Conservation (phyloP, 2,329 filamentous ascomycete species). For the Aspergillus persii region DNA sequence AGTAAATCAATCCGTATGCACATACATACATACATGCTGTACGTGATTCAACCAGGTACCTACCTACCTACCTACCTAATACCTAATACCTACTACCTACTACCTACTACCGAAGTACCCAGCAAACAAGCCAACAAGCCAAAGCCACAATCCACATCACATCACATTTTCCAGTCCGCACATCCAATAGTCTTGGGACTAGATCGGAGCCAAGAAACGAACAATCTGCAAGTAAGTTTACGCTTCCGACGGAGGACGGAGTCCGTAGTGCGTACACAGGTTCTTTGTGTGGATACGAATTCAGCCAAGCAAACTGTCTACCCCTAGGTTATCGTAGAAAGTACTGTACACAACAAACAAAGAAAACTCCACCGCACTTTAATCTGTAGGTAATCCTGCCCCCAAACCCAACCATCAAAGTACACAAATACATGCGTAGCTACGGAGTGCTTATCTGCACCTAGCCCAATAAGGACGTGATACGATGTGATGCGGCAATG, state of each 20-base stretch:
- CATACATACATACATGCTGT: background rate
- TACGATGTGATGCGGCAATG: constrained; percentile 11
- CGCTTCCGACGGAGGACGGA: background rate
- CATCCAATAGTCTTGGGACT: background rate
- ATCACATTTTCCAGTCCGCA: background rate
- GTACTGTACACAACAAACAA: no score
- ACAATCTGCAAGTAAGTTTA: background rate
- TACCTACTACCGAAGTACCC: background rate
- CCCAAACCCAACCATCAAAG: background rate
- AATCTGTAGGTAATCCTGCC: no score
- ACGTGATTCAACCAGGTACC: background rate
- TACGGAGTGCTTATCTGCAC: no score
- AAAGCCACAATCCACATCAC: background rate
- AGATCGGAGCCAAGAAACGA: background rate
- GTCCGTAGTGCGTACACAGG: no score
- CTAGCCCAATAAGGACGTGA: background rate
- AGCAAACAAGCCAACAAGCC: background rate
- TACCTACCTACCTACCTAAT: no score
- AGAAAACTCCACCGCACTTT: no score
- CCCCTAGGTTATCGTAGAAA: no score
- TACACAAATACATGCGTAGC: no score
- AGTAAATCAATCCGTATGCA: background rate
- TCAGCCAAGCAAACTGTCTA: no score
- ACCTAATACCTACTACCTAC: no score
- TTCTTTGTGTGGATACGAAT: no score